phyloP scores from a whole-genome alignment of 192 early-diverging fungal genomes.

The Entomortierella parvispora region DNA sequence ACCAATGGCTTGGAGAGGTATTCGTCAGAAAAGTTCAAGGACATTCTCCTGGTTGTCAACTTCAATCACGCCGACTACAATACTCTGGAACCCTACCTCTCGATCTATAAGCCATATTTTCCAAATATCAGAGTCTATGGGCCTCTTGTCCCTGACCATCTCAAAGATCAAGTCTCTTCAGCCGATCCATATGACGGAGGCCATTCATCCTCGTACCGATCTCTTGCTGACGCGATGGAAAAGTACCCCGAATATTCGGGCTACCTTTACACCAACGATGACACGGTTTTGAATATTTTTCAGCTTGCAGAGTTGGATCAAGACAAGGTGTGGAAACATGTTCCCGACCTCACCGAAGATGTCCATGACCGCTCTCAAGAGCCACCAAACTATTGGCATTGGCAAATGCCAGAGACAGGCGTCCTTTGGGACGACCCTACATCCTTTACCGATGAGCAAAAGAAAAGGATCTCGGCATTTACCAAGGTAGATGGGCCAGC shows the following conservation, averaged over 20 bases:
- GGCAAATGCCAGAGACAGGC: neutral
- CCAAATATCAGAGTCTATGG: constrained; percentile 5
- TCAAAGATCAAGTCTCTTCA: too few relatives aligned
- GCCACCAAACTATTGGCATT: neutral
- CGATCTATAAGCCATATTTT: constrained; percentile 6
- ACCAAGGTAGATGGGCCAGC: constrained; percentile 4
- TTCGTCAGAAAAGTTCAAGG: constrained; percentile 8
- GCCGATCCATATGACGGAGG: constrained; percentile 1
- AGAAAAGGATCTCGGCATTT: neutral
- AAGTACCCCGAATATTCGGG: constrained; percentile 7
- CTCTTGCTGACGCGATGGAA: constrained; percentile 8
- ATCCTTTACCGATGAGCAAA: neutral
- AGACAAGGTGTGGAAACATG: constrained; percentile 7
- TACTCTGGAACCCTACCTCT: neutral
- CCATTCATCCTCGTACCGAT: neutral
- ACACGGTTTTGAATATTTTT: constrained; percentile 7
- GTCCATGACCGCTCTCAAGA: neutral
- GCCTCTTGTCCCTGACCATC: constrained; percentile 1
- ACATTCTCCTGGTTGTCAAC: constrained; percentile 9
- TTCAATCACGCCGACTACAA: constrained; percentile 5
- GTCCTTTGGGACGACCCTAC: neutral
- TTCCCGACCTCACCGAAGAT: neutral
- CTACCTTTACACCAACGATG: constrained; percentile 11
- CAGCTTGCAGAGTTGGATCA: constrained; percentile 6
- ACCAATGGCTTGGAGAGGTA: too few relatives aligned